Evolutionary conservation across 75 land plant species (phyloP).

Genomic region (Isoetes taiwanensis): DNA sequence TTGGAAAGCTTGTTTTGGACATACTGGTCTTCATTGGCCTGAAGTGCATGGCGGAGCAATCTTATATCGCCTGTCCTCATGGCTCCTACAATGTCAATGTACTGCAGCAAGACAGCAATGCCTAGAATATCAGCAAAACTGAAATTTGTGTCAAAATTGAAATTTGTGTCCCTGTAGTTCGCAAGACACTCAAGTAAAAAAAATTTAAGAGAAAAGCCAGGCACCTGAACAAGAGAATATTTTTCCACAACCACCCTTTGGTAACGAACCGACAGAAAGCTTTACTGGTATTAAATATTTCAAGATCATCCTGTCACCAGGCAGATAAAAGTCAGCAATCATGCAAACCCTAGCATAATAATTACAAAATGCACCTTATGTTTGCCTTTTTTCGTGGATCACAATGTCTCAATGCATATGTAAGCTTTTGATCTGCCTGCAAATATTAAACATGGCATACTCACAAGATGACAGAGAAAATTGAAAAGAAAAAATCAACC

Average conservation of each 20-base stretch:
- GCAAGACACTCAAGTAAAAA: too few relatives aligned
- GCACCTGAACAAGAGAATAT: too few relatives aligned
- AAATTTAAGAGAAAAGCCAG: too few relatives aligned
- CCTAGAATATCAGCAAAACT: too few relatives aligned
- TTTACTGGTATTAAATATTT: slow-evolving; percentile 95
- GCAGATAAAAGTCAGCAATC: too few relatives aligned
- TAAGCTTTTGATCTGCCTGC: slow-evolving; percentile 92
- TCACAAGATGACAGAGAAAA: neutral
- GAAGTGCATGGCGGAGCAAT: slow-evolving; percentile 73
- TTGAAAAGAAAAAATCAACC: too few relatives aligned
- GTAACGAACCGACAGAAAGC: slow-evolving; percentile 85
- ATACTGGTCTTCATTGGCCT: slow-evolving; percentile 74
- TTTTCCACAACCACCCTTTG: too few relatives aligned
- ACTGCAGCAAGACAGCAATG: slow-evolving; percentile 37
- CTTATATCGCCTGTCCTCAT: slow-evolving; percentile 73
- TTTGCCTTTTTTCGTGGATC: slow-evolving; percentile 50
- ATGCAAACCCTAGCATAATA: too few relatives aligned
- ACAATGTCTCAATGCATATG: slow-evolving; percentile 78
- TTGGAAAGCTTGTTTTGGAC: too few relatives aligned
- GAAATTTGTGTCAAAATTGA: too few relatives aligned
- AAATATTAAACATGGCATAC: too few relatives aligned
- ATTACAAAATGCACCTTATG: slow-evolving; percentile 89
- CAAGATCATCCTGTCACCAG: slow-evolving; percentile 75
- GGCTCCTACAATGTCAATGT: slow-evolving; percentile 58
- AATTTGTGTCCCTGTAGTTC: too few relatives aligned